Conservation (phyloP, 2,329 filamentous ascomycete species). For the Cladosporium austrohemisphaericum region DNA sequence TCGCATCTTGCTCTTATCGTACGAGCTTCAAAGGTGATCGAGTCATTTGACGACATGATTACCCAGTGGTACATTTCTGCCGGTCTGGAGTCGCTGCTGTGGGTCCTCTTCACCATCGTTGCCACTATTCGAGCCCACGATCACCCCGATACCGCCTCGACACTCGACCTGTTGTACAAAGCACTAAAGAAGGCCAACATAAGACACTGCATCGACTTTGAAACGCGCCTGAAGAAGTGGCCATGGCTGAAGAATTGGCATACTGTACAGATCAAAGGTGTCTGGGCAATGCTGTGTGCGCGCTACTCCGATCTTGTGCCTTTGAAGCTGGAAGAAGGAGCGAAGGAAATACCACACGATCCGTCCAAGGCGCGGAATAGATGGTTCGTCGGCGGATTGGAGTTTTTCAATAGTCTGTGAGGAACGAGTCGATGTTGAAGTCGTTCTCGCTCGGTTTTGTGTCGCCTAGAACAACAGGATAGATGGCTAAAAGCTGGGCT, state of each 20-base stretch:
- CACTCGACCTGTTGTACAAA: slow-evolving; percentile 2
- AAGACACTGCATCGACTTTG: slow-evolving; percentile 1
- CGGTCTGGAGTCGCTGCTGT: slow-evolving; percentile 1
- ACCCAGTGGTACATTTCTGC: slow-evolving; percentile 13
- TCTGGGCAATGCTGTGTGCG: slow-evolving; percentile 6
- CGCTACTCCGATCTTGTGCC: slow-evolving; percentile 6
- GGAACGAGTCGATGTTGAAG: too few species aligned
- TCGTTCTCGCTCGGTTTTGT: too few species aligned
- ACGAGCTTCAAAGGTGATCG: slow-evolving; percentile 2
- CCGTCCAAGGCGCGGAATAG: neutral
- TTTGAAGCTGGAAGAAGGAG: neutral
- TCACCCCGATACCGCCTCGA: neutral
- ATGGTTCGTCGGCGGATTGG: slow-evolving; percentile 10
- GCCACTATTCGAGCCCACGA: slow-evolving; percentile 2
- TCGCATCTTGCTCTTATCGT: slow-evolving; percentile 6
- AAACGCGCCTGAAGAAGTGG: neutral
- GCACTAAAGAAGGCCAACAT: slow-evolving; percentile 5
- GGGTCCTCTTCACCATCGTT: slow-evolving; percentile 6
- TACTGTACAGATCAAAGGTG: neutral
- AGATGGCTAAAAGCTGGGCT: too few species aligned
- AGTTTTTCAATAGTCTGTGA: slow-evolving; percentile 11
- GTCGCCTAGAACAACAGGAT: too few species aligned
- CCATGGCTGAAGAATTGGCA: slow-evolving; percentile 12
- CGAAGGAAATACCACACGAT: neutral
- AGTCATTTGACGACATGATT: slow-evolving; percentile 12